These are phyloP conservation scores for Adansonia madagascariensis DNA, from an alignment of 441 rosid species.

Conservation along the genomic window DNA sequence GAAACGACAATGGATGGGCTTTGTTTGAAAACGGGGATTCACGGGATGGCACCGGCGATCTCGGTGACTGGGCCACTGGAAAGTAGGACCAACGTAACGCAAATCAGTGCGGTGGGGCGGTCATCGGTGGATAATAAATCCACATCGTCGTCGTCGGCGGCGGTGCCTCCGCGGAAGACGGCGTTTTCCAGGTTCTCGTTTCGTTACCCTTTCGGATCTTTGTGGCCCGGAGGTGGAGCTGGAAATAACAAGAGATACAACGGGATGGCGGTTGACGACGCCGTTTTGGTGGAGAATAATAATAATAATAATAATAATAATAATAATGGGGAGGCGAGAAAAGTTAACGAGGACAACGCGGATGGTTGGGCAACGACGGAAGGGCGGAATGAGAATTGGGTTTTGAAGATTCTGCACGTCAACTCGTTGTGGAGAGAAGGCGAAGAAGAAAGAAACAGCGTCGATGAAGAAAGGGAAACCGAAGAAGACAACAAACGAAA, in stretches of 20 bases:
- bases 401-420: constrained; percentile 83
- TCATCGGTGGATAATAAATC: constrained; percentile 37
- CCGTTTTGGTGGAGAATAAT: constrained; percentile 51
- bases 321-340: constrained; percentile 32
- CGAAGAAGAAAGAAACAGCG: constrained; percentile 28
- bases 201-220: constrained; percentile 59
- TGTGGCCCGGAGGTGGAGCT: constrained; percentile 64
- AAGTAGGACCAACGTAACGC: constrained; percentile 48
- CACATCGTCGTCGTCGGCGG: constrained; percentile 30
- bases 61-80: constrained; percentile 50
- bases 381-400: constrained; percentile 65
- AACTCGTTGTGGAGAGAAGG: constrained; percentile 57
- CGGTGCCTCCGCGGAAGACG: constrained; percentile 45
- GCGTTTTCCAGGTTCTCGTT: constrained; percentile 67
- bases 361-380: constrained; percentile 32
- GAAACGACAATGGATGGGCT: constrained; percentile 59
- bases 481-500: constrained; percentile 21
- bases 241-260: constrained; percentile 41
- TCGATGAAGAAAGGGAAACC: constrained; percentile 27
- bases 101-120: constrained; percentile 50
- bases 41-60: constrained; percentile 61
- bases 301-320: neutral
- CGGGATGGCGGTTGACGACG: constrained; percentile 68
- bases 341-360: constrained; percentile 34
- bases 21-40: constrained; percentile 63